Evolutionary conservation across 2,329 filamentous ascomycete genomes (phyloP).

Genomic region (Elsinoe necatrix): DNA sequence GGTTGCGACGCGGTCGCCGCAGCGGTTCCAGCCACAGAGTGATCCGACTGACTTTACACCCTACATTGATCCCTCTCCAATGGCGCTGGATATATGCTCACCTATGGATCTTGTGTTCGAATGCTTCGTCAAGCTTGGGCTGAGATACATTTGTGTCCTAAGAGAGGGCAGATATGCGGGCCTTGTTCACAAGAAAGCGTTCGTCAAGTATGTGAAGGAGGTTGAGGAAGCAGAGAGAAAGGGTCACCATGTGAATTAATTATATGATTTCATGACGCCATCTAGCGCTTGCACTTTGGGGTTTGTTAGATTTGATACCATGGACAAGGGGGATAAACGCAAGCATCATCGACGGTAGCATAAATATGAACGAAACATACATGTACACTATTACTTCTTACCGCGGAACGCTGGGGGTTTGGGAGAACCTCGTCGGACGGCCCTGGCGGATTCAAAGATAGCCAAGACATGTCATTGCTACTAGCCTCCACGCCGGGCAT

Average conservation of each 20-base stretch:
- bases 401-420: too few relatives aligned
- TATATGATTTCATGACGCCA: background rate
- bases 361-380: background rate
- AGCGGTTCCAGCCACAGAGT: conserved; percentile 23
- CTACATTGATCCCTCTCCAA: conserved; percentile 84
- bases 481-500: background rate
- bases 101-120: conserved; percentile 96
- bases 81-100: conserved; percentile 78
- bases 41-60: conserved; percentile 79
- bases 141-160: conserved; percentile 86
- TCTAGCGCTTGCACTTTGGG: background rate
- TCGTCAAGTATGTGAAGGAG: conserved; percentile 89
- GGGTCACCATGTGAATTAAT: conserved; percentile 14
- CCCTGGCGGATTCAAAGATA: background rate
- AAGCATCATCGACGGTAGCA: background rate
- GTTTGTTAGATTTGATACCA: background rate
- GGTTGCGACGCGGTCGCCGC: conserved; percentile 1
- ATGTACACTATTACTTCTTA: background rate
- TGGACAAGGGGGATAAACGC: background rate
- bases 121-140: conserved; percentile 85
- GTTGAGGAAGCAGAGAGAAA: conserved; percentile 49
- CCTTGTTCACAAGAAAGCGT: conserved; percentile 92
- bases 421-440: too few relatives aligned
- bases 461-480: background rate
- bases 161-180: conserved; percentile 78